Evolutionary conservation across 345 rosid species (phyloP), one percentile per base, ranked within the genome.

Genomic region (Kernera saxatilis): DNA sequence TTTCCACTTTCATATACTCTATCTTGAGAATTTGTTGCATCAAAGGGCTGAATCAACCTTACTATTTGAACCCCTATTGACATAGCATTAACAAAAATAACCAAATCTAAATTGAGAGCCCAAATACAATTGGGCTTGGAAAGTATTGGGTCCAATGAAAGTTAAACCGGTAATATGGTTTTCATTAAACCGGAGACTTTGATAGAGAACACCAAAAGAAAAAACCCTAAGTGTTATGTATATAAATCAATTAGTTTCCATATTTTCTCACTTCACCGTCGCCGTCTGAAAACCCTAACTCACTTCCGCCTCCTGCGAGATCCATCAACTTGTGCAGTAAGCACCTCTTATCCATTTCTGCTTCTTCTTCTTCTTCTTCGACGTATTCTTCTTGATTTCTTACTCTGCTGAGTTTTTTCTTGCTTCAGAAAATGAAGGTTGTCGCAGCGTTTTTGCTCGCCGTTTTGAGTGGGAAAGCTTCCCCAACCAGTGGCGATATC

Each of bases 401-500:
- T 9, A 9, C n/a, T 32, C 40, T 55, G 27, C 12, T 23, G 2
- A 13, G 8, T 30, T 7, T 30, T 18, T 17, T 1, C 3, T 8
- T 17, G 4, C 22, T 53, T 53, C 54, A 73, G 72, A 49, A 72
- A 67, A 90, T 90, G 94, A 90, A 90, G 88, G 82, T 90, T 48
- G 69, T 88, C 33, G 97, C 90, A 2, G 90, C 92, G n/a, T 90
- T 77, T 26, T 79, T 88, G 79, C 91, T 90, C 52, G 92, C 90
- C 43, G 86, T 76, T 3, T 73, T 88, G 84, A 83, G 97, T 35
- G 94, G 97, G 13, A 90, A 88, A 79, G 11, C 78, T 51, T 2
- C 13, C 52, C 97, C 94, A n/a, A 45, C 87, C 0, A 81, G 81
- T 43, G 66, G 9, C 15, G 87, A 90, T 51, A 62, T 90, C 78